A percentile compares a stretch with the other conserved stretches of the same genome.
phyloP scores from a whole-genome alignment of 2,329 filamentous ascomycete genomes.

The Ascochyta fabae region DNA sequence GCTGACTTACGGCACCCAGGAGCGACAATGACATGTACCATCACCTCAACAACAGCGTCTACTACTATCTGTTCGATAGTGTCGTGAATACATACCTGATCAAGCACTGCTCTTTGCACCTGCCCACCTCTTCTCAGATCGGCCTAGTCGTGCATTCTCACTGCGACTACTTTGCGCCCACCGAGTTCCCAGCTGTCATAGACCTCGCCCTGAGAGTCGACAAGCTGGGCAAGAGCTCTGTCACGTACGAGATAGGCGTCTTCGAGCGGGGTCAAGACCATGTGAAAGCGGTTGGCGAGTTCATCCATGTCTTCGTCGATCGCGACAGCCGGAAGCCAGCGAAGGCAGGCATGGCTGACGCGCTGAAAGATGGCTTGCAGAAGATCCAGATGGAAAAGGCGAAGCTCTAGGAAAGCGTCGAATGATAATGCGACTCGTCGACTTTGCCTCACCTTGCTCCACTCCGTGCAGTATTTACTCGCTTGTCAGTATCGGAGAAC shows the following conservation, averaged over 20 bases:
- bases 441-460: background rate
- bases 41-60: conserved; percentile 90
- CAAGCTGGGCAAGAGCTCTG: conserved; percentile 83
- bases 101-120: conserved; percentile 74
- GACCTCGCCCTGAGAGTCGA: conserved; percentile 83
- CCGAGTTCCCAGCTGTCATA: conserved; percentile 80
- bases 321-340: conserved; percentile 72
- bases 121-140: conserved; percentile 73
- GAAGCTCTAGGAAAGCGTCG: conserved; percentile 30
- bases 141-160: conserved; percentile 85
- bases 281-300: conserved; percentile 84
- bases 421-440: background rate
- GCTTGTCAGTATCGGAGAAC: background rate
- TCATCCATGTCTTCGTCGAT: conserved; percentile 89
- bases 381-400: conserved; percentile 30
- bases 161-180: conserved; percentile 82
- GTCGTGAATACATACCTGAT: conserved; percentile 90
- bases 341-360: conserved; percentile 66
- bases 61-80: conserved; percentile 88
- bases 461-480: background rate
- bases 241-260: conserved; percentile 87
- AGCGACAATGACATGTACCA: conserved; percentile 94
- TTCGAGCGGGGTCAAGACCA: conserved; percentile 76
- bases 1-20: conserved; percentile 52
- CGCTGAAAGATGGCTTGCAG: conserved; percentile 57